A percentile compares a stretch with the other conserved stretches of the same genome.
Evolutionary conservation across 2,329 filamentous ascomycete species (phyloP).

Genomic region (Penicillium occitanis): DNA sequence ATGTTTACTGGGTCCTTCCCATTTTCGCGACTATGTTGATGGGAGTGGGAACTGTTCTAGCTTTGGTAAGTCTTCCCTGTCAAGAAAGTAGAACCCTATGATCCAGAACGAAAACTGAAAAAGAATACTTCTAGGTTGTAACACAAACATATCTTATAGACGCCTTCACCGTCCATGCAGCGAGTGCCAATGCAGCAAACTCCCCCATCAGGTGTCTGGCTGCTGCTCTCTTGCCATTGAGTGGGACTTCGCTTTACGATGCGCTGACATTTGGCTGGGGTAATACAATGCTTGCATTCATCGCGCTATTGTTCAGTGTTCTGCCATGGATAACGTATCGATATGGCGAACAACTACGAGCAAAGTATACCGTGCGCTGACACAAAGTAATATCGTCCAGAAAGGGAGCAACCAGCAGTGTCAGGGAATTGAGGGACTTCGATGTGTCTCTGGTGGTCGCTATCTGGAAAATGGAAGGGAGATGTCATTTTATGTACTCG

Average conservation of each 20-base stretch:
- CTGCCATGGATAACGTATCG: slow-evolving; percentile 8
- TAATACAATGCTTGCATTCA: slow-evolving; percentile 5
- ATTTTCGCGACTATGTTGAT: background rate
- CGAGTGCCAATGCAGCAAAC: background rate
- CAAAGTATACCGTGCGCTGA: background rate
- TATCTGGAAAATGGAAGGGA: background rate
- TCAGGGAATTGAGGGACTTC: background rate
- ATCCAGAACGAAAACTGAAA: background rate
- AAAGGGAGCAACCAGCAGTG: background rate
- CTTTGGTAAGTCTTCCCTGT: background rate
- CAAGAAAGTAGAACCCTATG: background rate
- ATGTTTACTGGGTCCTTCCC: background rate
- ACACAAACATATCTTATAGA: slow-evolving; percentile 8
- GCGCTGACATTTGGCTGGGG: slow-evolving; percentile 4
- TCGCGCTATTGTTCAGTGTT: slow-evolving; percentile 2
- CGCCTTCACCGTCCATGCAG: slow-evolving; percentile 2
- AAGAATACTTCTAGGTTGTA: slow-evolving; percentile 30
- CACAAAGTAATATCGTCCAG: background rate
- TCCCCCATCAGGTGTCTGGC: background rate
- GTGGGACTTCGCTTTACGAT: background rate
- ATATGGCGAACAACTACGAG: slow-evolving; percentile 2
- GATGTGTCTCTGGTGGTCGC: background rate
- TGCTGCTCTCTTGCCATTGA: slow-evolving; percentile 5
- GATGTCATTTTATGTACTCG: background rate
- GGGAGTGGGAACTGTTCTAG: background rate